Percentiles rank a stretch among this genome's conserved stretches.
These are phyloP conservation scores for Glycine soja DNA, from an alignment of 306 rosid species.

Conservation along the genomic window DNA sequence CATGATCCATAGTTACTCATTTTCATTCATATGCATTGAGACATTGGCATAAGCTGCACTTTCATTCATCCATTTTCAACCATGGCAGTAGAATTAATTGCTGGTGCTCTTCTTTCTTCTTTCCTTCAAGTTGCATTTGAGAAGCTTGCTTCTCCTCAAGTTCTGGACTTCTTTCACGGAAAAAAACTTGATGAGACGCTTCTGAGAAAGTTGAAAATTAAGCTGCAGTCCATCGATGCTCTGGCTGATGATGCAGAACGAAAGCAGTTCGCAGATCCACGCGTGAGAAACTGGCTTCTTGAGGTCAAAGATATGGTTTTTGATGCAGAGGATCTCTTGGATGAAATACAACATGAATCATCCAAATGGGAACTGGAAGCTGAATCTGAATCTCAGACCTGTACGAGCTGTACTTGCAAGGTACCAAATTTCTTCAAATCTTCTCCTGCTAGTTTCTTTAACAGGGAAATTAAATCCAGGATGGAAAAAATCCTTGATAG, in stretches of 20 bases:
- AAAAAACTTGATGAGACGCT: too few species aligned
- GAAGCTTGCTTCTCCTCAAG: too few species aligned
- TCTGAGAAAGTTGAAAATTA: background rate
- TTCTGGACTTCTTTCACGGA: too few species aligned
- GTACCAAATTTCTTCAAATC: background rate
- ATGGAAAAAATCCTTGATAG: background rate
- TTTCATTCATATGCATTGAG: too few species aligned
- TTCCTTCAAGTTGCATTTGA: too few species aligned
- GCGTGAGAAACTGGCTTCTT: background rate
- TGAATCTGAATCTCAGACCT: background rate
- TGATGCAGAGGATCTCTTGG: background rate
- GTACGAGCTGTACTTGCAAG: background rate
- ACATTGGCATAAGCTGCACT: too few species aligned
- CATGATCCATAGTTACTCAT: too few species aligned
- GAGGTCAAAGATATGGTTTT: background rate
- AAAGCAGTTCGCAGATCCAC: background rate
- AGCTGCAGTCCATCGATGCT: background rate
- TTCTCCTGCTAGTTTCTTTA: too few species aligned
- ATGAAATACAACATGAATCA: background rate
- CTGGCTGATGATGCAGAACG: background rate
- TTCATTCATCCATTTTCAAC: too few species aligned
- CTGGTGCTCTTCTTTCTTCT: too few species aligned
- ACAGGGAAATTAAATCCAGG: background rate
- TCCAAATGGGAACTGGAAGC: background rate
- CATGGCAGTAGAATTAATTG: too few species aligned